Percentiles rank a stretch among this genome's conserved stretches.
Conservation (phyloP, 495 filamentous ascomycete genomes). For the Monascus purpureus region DNA sequence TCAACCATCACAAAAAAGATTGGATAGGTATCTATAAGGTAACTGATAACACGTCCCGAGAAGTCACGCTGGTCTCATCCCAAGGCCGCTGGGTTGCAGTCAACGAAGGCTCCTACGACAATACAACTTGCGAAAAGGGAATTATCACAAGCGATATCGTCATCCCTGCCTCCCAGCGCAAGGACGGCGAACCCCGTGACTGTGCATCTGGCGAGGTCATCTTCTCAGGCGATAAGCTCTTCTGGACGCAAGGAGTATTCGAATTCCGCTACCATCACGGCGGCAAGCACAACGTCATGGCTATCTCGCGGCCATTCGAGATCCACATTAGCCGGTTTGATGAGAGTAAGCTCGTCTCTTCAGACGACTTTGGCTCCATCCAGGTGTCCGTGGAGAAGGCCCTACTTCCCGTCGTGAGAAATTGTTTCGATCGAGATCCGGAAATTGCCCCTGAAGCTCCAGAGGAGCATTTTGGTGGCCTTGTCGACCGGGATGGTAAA, state of each 20-base stretch:
- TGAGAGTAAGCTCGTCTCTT: constrained; percentile 39
- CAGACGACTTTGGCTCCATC: constrained; percentile 32
- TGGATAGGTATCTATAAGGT: constrained; percentile 95
- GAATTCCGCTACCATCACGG: constrained; percentile 97
- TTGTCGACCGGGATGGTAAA: constrained; percentile 75
- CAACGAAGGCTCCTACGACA: constrained; percentile 62
- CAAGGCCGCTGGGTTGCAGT: constrained; percentile 85
- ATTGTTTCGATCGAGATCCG: constrained; percentile 85
- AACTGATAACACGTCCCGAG: constrained; percentile 77
- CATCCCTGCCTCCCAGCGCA: constrained; percentile 25
- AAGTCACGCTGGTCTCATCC: constrained; percentile 68
- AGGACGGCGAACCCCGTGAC: constrained; percentile 30
- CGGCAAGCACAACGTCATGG: constrained; percentile 90
- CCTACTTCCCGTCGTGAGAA: constrained; percentile 67
- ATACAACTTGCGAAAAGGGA: constrained; percentile 59
- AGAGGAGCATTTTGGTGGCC: constrained; percentile 68
- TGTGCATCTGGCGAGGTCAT: constrained; percentile 58
- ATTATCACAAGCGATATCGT: constrained; percentile 55
- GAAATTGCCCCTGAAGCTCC: constrained; percentile 75
- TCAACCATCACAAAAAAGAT: constrained; percentile 82
- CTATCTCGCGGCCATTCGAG: constrained; percentile 86
- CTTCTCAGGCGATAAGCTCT: constrained; percentile 87
- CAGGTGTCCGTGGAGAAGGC: constrained; percentile 55
- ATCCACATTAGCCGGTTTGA: constrained; percentile 69
- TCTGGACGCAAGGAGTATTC: constrained; percentile 91